Percentiles rank a stretch among this genome's conserved stretches.
Evolutionary conservation across 1,284 basidiomycete genomes (phyloP).

Genomic region (Tylopilus sp.): DNA sequence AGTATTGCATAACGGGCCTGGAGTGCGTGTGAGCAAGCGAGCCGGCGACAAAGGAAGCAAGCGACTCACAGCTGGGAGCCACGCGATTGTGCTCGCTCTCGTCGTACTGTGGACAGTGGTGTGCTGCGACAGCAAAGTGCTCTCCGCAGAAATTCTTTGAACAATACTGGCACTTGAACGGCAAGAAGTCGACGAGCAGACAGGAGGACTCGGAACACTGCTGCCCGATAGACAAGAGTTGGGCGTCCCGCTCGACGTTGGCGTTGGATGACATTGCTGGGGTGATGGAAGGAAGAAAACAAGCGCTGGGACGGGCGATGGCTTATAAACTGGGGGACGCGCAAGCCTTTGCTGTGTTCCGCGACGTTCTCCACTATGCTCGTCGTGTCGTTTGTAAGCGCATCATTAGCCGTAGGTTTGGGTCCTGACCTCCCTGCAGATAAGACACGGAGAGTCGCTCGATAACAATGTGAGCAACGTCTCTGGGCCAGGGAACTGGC

Average conservation of each 20-base stretch:
- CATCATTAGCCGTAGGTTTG: background rate
- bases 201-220: slow-evolving; percentile 66
- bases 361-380: slow-evolving; percentile 18
- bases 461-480: slow-evolving; percentile 53
- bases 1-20: slow-evolving; percentile 68
- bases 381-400: slow-evolving; percentile 26
- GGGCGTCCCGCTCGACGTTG: slow-evolving; percentile 42
- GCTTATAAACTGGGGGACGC: slow-evolving; percentile 28
- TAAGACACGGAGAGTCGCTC: slow-evolving; percentile 77
- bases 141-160: slow-evolving; percentile 64
- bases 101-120: slow-evolving; percentile 67
- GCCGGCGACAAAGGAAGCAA: background rate
- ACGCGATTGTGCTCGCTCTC: slow-evolving; percentile 64
- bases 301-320: background rate
- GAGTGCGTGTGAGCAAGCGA: slow-evolving; percentile 7
- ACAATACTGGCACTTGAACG: slow-evolving; percentile 77
- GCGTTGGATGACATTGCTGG: slow-evolving; percentile 14
- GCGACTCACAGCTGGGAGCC: slow-evolving; percentile 61
- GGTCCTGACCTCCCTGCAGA: slow-evolving; percentile 36
- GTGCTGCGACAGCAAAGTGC: slow-evolving; percentile 64
- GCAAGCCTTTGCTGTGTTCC: slow-evolving; percentile 19
- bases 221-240: slow-evolving; percentile 63
- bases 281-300: background rate
- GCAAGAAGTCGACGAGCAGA: slow-evolving; percentile 73
- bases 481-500: background rate